Conservation (phyloP, 2,329 filamentous ascomycete genomes). For the Lachnellula hyalina region DNA sequence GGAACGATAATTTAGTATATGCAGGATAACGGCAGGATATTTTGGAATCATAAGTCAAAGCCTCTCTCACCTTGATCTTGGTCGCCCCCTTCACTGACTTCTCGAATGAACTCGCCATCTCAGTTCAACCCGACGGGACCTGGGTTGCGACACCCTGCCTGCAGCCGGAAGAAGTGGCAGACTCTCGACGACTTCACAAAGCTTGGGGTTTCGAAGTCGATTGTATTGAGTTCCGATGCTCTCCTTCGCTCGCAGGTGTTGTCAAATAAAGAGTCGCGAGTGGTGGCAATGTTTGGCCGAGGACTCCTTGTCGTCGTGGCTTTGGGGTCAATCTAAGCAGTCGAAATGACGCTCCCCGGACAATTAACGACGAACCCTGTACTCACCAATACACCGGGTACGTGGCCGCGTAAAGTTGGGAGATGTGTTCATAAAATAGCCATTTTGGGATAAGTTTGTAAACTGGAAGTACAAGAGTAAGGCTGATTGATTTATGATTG, state of each 20-base stretch:
- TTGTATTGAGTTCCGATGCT: neutral
- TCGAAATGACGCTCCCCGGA: slow-evolving; percentile 14
- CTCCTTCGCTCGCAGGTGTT: neutral
- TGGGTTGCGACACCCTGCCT: slow-evolving; percentile 20
- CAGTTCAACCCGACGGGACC: slow-evolving; percentile 8
- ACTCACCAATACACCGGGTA: neutral
- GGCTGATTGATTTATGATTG: too few species aligned
- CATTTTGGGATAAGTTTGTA: too few species aligned
- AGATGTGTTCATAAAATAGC: too few species aligned
- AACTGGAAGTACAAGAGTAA: too few species aligned
- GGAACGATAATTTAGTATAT: slow-evolving; percentile 11
- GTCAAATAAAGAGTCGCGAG: neutral
- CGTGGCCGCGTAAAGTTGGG: too few species aligned
- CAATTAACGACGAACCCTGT: neutral
- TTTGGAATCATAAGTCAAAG: neutral
- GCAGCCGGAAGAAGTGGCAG: slow-evolving; percentile 1
- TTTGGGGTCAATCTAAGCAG: slow-evolving; percentile 9
- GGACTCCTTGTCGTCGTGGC: slow-evolving; percentile 8
- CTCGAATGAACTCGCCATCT: slow-evolving; percentile 86
- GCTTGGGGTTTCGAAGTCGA: neutral
- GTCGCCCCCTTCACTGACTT: slow-evolving; percentile 99
- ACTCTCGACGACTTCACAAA: neutral
- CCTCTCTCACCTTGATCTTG: slow-evolving; percentile 78
- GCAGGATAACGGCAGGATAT: neutral
- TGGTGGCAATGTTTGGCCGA: slow-evolving; percentile 9